Base-by-base conservation (phyloP, 805 yeast genomes). In the Clavispora carvajalis region DNA sequence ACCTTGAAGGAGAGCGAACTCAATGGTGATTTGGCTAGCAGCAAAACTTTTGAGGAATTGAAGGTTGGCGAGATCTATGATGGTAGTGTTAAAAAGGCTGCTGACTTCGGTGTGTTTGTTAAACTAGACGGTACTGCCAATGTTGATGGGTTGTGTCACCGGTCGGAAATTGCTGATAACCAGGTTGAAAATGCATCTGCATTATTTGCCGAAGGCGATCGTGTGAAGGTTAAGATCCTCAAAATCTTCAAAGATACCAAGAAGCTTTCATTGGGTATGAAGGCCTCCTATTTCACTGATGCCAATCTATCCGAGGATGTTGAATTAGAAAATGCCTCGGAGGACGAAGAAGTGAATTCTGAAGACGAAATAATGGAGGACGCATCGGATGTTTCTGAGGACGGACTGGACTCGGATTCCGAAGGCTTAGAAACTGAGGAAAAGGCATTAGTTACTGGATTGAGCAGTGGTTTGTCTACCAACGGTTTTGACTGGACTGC, bases 401-500 rank as follows among this genome's bases (percentile, higher is more conserved):
- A 40, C 3, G 41, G 31, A 3, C 40, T 35, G 25, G 33, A 30
- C 2, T 39, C 29, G 6, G 40, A 41, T 2, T 28, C 30, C 9
- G 43, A 62, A 36, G 69, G 57, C 31, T 40, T 33, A 9, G 62
- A 55, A n/a, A n/a, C n/a, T 3, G 62, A 53, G 4, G 54, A 48
- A 5, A 59, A 59, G 6, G 66, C 53, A 9, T 49, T 44, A 6
- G 58, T 52, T 12, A 17, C 43, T 7, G 46, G 49, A 2, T 36
- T 67, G 18, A 67, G n/a, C n/a, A n/a, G 62, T 29, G 95, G 95
- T 7, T 72, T 93, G 42, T 79, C 89, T 15, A 82, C 95, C 29
- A 81, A 79, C 52, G 95, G 95, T 3, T 93, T 93, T 54, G 96
- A 93, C 62, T 93, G 99, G 99, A 83, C 95, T 34, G 95, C 95